Evolutionary conservation across 306 rosid genomes (phyloP).

Genomic region (Quercus suber): DNA sequence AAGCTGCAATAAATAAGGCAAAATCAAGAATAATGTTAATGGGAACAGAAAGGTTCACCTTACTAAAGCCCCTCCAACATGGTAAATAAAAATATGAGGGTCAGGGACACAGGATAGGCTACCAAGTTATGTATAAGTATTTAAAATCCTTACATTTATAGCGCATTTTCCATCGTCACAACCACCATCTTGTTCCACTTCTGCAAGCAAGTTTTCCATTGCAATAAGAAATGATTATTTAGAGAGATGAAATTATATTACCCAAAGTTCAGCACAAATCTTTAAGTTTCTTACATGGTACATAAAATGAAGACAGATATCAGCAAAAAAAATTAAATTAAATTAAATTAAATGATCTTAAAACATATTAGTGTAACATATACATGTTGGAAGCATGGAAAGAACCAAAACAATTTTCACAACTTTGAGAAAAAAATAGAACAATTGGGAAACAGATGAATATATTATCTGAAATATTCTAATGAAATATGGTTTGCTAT

Average conservation of each 20-base stretch:
- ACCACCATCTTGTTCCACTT: conserved; percentile 19
- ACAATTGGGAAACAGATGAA: background rate
- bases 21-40: conserved; percentile 5
- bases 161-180: conserved; percentile 4
- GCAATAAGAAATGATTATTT: conserved; percentile 4
- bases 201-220: conserved; percentile 17
- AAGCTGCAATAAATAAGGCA: conserved; percentile 26
- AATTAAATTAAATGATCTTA: background rate
- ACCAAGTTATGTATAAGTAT: background rate
- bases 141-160: conserved; percentile 28
- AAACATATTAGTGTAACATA: background rate
- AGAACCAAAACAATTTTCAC: background rate
- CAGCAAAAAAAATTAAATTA: background rate
- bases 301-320: background rate
- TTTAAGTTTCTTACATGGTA: background rate
- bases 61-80: background rate
- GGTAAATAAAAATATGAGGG: background rate
- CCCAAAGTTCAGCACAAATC: conserved; percentile 10
- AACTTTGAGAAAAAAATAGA: background rate
- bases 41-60: background rate
- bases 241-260: conserved; percentile 11
- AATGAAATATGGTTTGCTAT: background rate
- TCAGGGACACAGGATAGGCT: background rate
- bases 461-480: background rate
- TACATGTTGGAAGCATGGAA: conserved; percentile 19